Base-by-base conservation (phyloP, 371 early-diverging fungal genomes). In the Apophysomyces trapeziformis region DNA sequence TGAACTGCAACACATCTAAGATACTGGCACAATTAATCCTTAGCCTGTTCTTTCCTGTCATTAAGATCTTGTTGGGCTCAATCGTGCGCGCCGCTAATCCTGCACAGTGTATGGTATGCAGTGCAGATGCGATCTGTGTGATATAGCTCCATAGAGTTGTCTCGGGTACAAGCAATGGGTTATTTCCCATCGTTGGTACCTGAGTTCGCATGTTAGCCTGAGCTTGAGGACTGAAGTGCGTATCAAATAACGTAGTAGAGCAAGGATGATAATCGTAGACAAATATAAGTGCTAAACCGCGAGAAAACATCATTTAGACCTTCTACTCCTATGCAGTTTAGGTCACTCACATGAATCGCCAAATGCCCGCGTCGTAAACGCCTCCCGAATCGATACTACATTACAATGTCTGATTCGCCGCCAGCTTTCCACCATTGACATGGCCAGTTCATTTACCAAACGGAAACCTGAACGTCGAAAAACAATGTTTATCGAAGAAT, bases 311-410 rank as follows among this genome's bases (percentile, higher is more conserved):
- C 56, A 36, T 26, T 35, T 13, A 11, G 38, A 35, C n/a, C 5
- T 45, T 38, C 14, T 12, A 14, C 4, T 41, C 14, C 38, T 54
- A 43, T 58, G 32, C 46, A 38, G 32, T 26, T 26, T 26, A 26
- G 1, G 5, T 13, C 0, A 60, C 83, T 75, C 78, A 91, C 93
- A 97, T 61, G 90, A 85, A 74, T 97, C 98, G 16, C 95, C 96
- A 87, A 98, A 98, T 4, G 94, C 94, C 58, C 90, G 91, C 5
- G 96, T 96, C 0, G 96, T 95, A 72, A 98, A 97, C 13, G 93
- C 97, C 75, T 97, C 97, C n/a, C 91, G 86, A 37, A 97, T 85
- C 7, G 90, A 90, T 9, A 95, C 93, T 63, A 97, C 82, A 64
- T 90, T 92, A 18, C 95, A 89, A 76, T 95, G 95, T 50, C 90